phyloP scores from a whole-genome alignment of 2,329 filamentous ascomycete genomes.

The Aspergillus viridinutans region DNA sequence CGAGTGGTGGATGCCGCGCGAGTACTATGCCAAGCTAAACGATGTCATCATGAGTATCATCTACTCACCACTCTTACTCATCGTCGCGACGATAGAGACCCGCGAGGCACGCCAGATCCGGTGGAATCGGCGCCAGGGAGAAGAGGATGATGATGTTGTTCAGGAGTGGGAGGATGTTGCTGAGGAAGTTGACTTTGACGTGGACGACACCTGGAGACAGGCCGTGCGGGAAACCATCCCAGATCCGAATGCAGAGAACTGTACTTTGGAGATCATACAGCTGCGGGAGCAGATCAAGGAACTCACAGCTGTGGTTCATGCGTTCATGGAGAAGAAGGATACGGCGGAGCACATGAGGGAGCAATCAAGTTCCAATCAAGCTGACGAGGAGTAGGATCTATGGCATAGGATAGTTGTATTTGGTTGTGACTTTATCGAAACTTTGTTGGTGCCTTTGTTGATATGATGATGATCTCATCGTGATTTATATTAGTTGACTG shows the following conservation, averaged over 20 bases:
- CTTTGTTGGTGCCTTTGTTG: background rate
- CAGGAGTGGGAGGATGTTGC: constrained; percentile 91
- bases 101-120: constrained; percentile 62
- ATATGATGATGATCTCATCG: background rate
- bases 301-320: constrained; percentile 60
- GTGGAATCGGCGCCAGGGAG: constrained; percentile 71
- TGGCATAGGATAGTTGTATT: background rate
- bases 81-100: constrained; percentile 71
- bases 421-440: background rate
- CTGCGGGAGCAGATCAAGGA: constrained; percentile 53
- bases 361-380: constrained; percentile 11
- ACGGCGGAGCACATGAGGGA: constrained; percentile 3
- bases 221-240: constrained; percentile 70
- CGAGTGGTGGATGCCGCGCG: constrained; percentile 90
- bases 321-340: constrained; percentile 42
- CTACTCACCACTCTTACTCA: constrained; percentile 76
- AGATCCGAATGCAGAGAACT: constrained; percentile 74
- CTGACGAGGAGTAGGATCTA: background rate
- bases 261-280: constrained; percentile 59
- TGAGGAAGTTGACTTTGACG: constrained; percentile 68
- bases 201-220: constrained; percentile 75
- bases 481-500: background rate
- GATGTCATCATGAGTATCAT: constrained; percentile 81
- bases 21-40: constrained; percentile 74
- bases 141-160: constrained; percentile 80